Evolutionary conservation across 1,139 yeast genomes (phyloP).

Genomic region (Kodamaea suecica): DNA sequence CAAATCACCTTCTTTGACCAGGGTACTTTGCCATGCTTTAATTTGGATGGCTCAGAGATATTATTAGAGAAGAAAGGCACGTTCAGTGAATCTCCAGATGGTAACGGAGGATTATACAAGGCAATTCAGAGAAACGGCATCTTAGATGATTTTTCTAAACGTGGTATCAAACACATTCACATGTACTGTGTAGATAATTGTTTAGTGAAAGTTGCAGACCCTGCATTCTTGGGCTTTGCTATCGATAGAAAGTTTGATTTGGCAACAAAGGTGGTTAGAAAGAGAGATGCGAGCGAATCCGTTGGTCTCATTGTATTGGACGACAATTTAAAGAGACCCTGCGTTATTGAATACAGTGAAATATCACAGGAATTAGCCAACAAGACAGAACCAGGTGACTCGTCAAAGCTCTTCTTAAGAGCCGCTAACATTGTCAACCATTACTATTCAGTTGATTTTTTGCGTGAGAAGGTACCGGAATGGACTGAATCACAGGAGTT

Average conservation of each 20-base stretch:
- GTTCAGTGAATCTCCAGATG: constrained; percentile 90
- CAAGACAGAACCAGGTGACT: constrained; percentile 48
- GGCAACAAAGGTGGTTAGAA: constrained; percentile 94
- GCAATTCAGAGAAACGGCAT: constrained; percentile 69
- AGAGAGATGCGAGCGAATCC: constrained; percentile 79
- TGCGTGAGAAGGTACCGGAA: constrained; percentile 54
- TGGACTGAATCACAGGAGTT: constrained; percentile 68
- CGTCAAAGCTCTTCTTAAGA: constrained; percentile 62
- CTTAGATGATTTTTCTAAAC: constrained; percentile 61
- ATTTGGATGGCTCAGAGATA: constrained; percentile 65
- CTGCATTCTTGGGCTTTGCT: constrained; percentile 86
- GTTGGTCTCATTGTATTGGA: constrained; percentile 90
- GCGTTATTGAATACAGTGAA: constrained; percentile 95
- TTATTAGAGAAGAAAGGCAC: constrained; percentile 53
- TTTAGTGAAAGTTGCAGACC: constrained; percentile 92
- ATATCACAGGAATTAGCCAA: constrained; percentile 72
- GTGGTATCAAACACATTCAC: constrained; percentile 85
- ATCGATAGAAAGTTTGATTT: constrained; percentile 61
- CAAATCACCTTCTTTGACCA: constrained; percentile 86
- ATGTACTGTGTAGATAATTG: constrained; percentile 97
- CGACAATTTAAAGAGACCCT: constrained; percentile 59
- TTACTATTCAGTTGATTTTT: constrained; percentile 78
- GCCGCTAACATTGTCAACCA: constrained; percentile 98
- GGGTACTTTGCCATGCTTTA: constrained; percentile 91
- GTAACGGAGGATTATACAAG: constrained; percentile 94